These are phyloP conservation scores for Phaseolus lunatus DNA, from an alignment of 306 rosid species.

Conservation along the genomic window DNA sequence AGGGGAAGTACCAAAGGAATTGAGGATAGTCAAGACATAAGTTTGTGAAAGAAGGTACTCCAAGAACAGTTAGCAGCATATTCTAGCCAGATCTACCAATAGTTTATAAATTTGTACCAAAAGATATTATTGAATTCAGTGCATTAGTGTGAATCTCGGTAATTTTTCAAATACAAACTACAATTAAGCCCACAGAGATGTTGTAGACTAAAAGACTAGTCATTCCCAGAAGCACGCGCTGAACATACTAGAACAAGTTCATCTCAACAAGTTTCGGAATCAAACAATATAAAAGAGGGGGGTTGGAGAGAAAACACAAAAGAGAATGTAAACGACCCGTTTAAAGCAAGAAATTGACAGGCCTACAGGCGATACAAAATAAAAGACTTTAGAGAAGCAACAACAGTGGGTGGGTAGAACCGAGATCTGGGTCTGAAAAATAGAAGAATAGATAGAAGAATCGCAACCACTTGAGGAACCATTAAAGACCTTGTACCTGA, in stretches of 20 bases:
- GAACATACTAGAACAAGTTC: conserved; percentile 53
- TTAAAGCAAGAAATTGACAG: conserved; percentile 30
- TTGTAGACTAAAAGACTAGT: conserved; percentile 10
- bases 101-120: conserved; percentile 13
- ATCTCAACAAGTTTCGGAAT: conserved; percentile 22
- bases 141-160: conserved; percentile 38
- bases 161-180: conserved; percentile 23
- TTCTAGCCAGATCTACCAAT: conserved; percentile 46
- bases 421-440: conserved; percentile 65
- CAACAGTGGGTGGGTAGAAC: conserved; percentile 44
- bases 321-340: background rate
- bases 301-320: background rate
- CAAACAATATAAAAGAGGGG: background rate
- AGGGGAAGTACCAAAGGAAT: conserved; percentile 6
- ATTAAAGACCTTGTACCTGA: conserved; percentile 40
- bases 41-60: background rate
- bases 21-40: conserved; percentile 10
- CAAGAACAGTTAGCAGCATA: conserved; percentile 33
- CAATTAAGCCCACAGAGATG: conserved; percentile 14
- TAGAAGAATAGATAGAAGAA: conserved; percentile 42
- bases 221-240: conserved; percentile 19
- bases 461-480: conserved; percentile 42
- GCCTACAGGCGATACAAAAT: conserved; percentile 24
- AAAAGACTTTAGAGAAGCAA: conserved; percentile 19
- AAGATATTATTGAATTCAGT: conserved; percentile 33